Base-by-base conservation (phyloP, 148 eudicot genomes). In the Salicornia ramosissima region DNA sequence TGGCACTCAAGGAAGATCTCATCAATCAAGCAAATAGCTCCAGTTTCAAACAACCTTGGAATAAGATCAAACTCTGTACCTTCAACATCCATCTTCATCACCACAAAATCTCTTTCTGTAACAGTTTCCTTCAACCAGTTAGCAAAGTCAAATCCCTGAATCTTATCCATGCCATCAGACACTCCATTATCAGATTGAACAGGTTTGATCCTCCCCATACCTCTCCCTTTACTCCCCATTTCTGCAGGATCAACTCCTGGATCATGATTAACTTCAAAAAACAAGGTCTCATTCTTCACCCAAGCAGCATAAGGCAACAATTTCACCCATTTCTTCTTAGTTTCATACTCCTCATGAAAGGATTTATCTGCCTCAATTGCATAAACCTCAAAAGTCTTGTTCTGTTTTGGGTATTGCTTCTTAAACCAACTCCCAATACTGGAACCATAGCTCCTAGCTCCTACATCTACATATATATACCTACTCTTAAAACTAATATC, bases 11-110 rank as follows among this genome's bases (percentile, higher is more conserved):
- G 89, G 67, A 93, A 90, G 29, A 93, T 82, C 81, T 93, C 98
- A 66, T 93, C 97, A 3, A 93, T 87, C 85, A 90, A 83, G 68
- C 98, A 94, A 68, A 94, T 94, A 0, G 98, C 98, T 8, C 98
- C 97, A 0, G 98, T 90, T 53, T 94, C 82, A 77, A 90, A 70
- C 81, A 94, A 74, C 83, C 87, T 86, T 0, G 98, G 96, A 18
- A 94, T 87, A 78, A 94, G 80, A 71, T 90, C 87, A 64, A 94
- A 94, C 74, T 90, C 98, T 0, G 96, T 88, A 60, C 96, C 98
- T 82, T 90, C 97, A 22, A 94, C 96, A 77, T 88, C 98, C 98
- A 94, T 94, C 77, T 94, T 94, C 92, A 94, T 86, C 78, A 94
- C 98, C 58, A 94, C 97, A 69, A 80, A 90, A 71, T 94, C 97